Evolutionary conservation across 257 asterid genomes (phyloP).

Genomic region (Eucommia ulmoides): DNA sequence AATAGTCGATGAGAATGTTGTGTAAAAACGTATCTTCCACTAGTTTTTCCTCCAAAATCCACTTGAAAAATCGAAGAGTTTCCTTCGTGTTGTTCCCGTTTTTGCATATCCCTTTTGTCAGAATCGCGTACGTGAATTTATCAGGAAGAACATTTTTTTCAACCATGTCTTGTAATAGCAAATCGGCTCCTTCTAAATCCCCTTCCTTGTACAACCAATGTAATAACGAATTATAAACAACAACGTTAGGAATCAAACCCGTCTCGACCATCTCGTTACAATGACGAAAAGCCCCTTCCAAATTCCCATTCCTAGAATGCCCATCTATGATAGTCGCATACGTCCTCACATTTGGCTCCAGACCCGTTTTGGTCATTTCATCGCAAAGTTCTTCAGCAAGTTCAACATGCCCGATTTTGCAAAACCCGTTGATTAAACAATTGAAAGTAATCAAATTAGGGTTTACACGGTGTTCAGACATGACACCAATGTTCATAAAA

Average conservation of each 20-base stretch:
- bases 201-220: constrained; percentile 64
- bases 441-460: constrained; percentile 53
- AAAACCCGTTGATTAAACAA: constrained; percentile 58
- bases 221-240: constrained; percentile 50
- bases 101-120: constrained; percentile 47
- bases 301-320: constrained; percentile 40
- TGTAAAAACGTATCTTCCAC: constrained; percentile 36
- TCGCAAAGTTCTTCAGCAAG: constrained; percentile 34
- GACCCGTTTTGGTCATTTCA: constrained; percentile 36
- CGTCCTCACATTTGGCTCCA: constrained; percentile 56
- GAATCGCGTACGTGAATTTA: constrained; percentile 41
- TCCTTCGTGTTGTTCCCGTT: constrained; percentile 32
- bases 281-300: constrained; percentile 54
- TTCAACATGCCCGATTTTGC: constrained; percentile 45
- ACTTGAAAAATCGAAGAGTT: constrained; percentile 35
- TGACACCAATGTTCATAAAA: constrained; percentile 27
- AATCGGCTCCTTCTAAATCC: constrained; percentile 42
- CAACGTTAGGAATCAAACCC: constrained; percentile 43
- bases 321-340: constrained; percentile 73
- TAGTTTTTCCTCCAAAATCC: constrained; percentile 27
- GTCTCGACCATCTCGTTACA: constrained; percentile 45
- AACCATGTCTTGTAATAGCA: constrained; percentile 51
- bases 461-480: constrained; percentile 32
- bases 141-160: constrained; percentile 37
- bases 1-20: constrained; percentile 49